Evolutionary conservation across 2,329 filamentous ascomycete genomes (phyloP), one percentile per base, ranked within the genome.

Genomic region (Amauroascus verrucosus): DNA sequence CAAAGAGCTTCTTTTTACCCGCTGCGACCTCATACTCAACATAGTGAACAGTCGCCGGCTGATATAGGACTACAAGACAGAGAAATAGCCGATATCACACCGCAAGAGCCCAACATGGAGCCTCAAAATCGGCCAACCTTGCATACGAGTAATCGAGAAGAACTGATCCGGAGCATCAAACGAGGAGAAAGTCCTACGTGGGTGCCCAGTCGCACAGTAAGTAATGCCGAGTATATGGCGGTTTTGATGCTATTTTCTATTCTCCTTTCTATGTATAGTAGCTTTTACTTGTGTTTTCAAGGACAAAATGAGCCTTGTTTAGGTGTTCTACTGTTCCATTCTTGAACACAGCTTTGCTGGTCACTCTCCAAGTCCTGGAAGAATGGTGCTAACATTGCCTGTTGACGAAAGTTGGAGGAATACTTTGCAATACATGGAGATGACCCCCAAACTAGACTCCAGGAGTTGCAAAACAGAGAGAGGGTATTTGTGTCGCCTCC

Each of bases 81-180:
- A 32, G 52, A 57, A 7, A 59, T 59, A 41, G 46, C 47, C 43
- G 58, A 56, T 14, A 46, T 41, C 22, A 48, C 57, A 43, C 48
- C 59, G 44, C 54, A 57, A n/a, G 54, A 57, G 1, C 44, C 48
- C 11, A 54, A 41, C 13, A 55, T 60, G 35, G 54, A 58, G 8
- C 54, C 59, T 33, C 44, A 50, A 22, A 55, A 51, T 47, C 48
- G 57, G n/a, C 51, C 63, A 14, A 62, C 49, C 20, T 45, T 64
- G 32, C 62, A 62, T 56, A 62, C 64, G 14, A 67, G 65, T 55
- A 82, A 88, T 66, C 79, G 90, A 58, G 81, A 82, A 54, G 85
- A 90, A 67, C 74, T 95, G 61, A 96, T 97, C 54, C 81, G 89
- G 68, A 79, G 84, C 59, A 77, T 96, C 60, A 96, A 96, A 72